Evolutionary conservation across 371 early-diverging fungal species (phyloP).

Genomic region (Mucor sp.): DNA sequence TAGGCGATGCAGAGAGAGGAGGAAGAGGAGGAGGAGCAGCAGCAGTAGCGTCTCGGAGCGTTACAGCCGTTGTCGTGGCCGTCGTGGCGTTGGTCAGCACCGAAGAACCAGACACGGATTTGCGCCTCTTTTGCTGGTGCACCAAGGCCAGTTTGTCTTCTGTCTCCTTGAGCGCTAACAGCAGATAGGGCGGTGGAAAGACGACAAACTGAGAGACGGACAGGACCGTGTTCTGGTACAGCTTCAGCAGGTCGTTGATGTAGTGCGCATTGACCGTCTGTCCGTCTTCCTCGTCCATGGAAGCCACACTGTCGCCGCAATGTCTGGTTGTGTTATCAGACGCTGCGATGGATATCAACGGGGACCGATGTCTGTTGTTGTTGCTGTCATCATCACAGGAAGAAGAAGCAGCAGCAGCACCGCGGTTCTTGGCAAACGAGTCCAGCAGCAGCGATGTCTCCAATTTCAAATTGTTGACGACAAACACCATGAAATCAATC

Average conservation of each 20-base stretch:
- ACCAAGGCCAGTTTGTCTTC: constrained; percentile 48
- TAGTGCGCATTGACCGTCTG: constrained; percentile 12
- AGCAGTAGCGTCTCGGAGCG: background rate
- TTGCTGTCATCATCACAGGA: background rate
- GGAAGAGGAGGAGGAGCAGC: background rate
- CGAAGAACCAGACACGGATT: constrained; percentile 17
- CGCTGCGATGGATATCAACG: background rate
- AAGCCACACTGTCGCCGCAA: background rate
- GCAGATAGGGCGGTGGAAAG: constrained; percentile 84
- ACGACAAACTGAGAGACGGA: constrained; percentile 87
- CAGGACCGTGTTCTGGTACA: constrained; percentile 71
- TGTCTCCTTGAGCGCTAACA: constrained; percentile 68
- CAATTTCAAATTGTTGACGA: constrained; percentile 82
- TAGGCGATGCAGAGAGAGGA: constrained; percentile 24
- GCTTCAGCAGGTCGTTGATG: constrained; percentile 33
- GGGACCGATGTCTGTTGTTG: constrained; percentile 12
- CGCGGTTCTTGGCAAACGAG: constrained; percentile 48
- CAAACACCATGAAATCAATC: constrained; percentile 80
- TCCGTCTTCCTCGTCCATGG: constrained; percentile 14
- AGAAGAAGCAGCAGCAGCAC: no score
- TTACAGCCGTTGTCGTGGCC: background rate
- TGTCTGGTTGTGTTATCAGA: background rate
- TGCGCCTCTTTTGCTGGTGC: constrained; percentile 18
- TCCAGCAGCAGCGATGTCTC: constrained; percentile 79
- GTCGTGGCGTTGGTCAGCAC: constrained; percentile 1